Evolutionary conservation across 768 basidiomycete genomes (phyloP).

Genomic region (Tylopilus plumbeoviolaceoides): DNA sequence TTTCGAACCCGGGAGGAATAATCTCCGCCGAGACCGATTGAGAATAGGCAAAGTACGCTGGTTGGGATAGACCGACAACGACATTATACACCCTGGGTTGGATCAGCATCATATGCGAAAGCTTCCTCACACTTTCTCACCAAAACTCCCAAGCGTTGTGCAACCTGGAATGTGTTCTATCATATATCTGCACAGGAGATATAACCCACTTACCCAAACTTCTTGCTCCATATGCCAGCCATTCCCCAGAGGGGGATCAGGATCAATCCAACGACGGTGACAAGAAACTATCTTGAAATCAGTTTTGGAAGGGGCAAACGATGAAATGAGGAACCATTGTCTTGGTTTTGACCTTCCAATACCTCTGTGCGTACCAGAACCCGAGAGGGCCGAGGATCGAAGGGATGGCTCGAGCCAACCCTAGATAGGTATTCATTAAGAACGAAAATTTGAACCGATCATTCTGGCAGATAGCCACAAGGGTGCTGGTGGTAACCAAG

Average conservation of each 20-base stretch:
- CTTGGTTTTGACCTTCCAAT: slow-evolving; percentile 78
- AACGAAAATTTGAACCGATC: slow-evolving; percentile 80
- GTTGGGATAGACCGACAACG: slow-evolving; percentile 77
- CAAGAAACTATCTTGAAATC: slow-evolving; percentile 52
- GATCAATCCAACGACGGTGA: slow-evolving; percentile 73
- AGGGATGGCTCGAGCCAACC: slow-evolving; percentile 69
- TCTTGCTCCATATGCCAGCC: slow-evolving; percentile 79
- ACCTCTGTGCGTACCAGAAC: slow-evolving; percentile 80
- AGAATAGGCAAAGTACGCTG: slow-evolving; percentile 83
- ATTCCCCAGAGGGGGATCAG: slow-evolving; percentile 83
- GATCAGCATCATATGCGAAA: neutral
- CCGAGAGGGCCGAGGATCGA: slow-evolving; percentile 68
- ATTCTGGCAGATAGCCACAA: slow-evolving; percentile 76
- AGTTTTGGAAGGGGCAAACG: neutral
- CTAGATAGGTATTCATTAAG: slow-evolving; percentile 75
- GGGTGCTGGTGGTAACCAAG: slow-evolving; percentile 72
- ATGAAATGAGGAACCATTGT: slow-evolving; percentile 53
- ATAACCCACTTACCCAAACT: slow-evolving; percentile 51
- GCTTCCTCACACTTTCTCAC: slow-evolving; percentile 33
- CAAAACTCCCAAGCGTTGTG: slow-evolving; percentile 89
- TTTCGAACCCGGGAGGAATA: slow-evolving; percentile 83
- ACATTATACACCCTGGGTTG: slow-evolving; percentile 68
- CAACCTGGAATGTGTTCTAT: slow-evolving; percentile 41
- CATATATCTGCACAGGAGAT: slow-evolving; percentile 1
- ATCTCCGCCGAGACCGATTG: slow-evolving; percentile 90